These are phyloP conservation scores for Saccharomyces hybrid DNA, from an alignment of 1,139 yeast genomes.

Conservation along the genomic window DNA sequence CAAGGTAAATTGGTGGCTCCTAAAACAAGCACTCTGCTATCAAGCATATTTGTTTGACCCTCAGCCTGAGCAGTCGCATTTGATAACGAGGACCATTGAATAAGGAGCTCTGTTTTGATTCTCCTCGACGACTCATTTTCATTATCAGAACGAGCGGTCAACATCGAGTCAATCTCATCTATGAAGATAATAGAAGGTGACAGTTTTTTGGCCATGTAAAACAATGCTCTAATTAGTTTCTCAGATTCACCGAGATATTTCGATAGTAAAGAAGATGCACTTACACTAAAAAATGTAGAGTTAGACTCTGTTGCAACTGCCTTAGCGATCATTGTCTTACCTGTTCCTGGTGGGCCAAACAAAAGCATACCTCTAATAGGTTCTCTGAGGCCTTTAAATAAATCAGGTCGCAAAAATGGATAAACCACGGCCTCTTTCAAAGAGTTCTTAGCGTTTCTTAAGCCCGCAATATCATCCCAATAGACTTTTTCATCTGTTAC, in stretches of 20 bases:
- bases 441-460: slow-evolving; percentile 48
- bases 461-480: slow-evolving; percentile 62
- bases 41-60: slow-evolving; percentile 10
- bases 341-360: slow-evolving; percentile 53
- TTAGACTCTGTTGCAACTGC: slow-evolving; percentile 63
- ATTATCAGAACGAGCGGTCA: slow-evolving; percentile 47
- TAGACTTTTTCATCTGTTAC: slow-evolving; percentile 50
- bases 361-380: slow-evolving; percentile 58
- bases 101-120: slow-evolving; percentile 55
- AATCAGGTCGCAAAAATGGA: slow-evolving; percentile 57
- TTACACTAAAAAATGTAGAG: slow-evolving; percentile 56
- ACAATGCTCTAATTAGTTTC: slow-evolving; percentile 52
- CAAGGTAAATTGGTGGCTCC: slow-evolving; percentile 65
- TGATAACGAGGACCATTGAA: slow-evolving; percentile 59
- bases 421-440: slow-evolving; percentile 60
- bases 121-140: slow-evolving; percentile 45
- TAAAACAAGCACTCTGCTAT: slow-evolving; percentile 45
- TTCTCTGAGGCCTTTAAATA: slow-evolving; percentile 53
- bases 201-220: slow-evolving; percentile 47
- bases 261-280: slow-evolving; percentile 54
- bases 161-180: slow-evolving; percentile 57
- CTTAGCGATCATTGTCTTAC: slow-evolving; percentile 51
- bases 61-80: slow-evolving; percentile 43
- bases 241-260: slow-evolving; percentile 60
- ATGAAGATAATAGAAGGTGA: slow-evolving; percentile 41